These are phyloP conservation scores for Annona squamosa DNA, from an alignment of 164 flowering plant genomes.

Conservation along the genomic window DNA sequence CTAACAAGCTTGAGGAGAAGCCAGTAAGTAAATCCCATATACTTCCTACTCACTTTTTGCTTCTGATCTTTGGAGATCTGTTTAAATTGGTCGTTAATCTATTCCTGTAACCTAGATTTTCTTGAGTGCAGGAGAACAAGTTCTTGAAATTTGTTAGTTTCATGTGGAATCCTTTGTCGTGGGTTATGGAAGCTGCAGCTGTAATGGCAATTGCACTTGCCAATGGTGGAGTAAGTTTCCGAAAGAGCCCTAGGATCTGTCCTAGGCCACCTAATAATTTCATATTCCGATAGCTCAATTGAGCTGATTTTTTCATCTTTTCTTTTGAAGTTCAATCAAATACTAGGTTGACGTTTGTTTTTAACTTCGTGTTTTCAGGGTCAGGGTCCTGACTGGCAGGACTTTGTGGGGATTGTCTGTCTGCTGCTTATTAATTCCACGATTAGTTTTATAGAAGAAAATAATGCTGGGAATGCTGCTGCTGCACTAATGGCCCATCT, in stretches of 20 bases:
- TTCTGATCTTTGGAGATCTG: background rate
- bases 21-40: constrained; percentile 27
- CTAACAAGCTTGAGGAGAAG: constrained; percentile 79
- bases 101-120: background rate
- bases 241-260: constrained; percentile 3
- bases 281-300: background rate
- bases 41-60: background rate
- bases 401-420: constrained; percentile 70
- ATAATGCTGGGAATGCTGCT: constrained; percentile 90
- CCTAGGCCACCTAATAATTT: background rate
- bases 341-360: background rate
- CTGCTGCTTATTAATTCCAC: constrained; percentile 69
- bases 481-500: constrained; percentile 77
- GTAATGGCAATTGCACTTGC: constrained; percentile 71
- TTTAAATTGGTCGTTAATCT: background rate
- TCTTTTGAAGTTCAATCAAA: background rate
- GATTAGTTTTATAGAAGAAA: constrained; percentile 85
- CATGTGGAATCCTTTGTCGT: constrained; percentile 93
- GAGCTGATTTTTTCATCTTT: background rate
- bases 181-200: constrained; percentile 35
- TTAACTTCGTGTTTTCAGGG: constrained; percentile 36
- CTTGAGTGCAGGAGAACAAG: constrained; percentile 69
- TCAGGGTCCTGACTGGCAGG: constrained; percentile 81
- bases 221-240: constrained; percentile 71
- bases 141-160: constrained; percentile 76